phyloP scores from a whole-genome alignment of 148 eudicot species.

The Nepenthes mirabilis region DNA sequence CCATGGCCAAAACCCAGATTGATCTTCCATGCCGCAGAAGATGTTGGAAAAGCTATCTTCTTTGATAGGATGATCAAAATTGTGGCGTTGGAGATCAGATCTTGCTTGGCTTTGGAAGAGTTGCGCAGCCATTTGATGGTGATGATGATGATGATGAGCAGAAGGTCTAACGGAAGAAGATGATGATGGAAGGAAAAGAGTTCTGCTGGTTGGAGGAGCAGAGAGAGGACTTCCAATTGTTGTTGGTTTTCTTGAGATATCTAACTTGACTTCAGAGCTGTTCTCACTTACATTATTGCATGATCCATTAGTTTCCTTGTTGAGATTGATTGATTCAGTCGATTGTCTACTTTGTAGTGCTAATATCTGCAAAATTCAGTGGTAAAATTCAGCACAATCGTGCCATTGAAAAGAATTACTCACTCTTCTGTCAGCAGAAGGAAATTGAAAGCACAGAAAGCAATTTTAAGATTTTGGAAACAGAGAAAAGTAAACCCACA shows the following conservation, averaged over 20 bases:
- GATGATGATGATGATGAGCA: not conserved
- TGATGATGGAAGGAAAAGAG: conserved; percentile 44
- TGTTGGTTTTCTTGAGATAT: conserved; percentile 49
- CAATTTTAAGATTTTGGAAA: not conserved
- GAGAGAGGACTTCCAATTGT: conserved; percentile 48
- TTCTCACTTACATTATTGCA: conserved; percentile 78
- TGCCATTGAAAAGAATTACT: not conserved
- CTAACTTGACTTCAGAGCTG: conserved; percentile 69
- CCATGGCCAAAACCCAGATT: conserved; percentile 85
- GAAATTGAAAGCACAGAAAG: not conserved
- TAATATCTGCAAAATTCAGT: conserved; percentile 32
- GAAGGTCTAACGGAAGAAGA: not conserved
- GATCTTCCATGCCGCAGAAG: conserved; percentile 79
- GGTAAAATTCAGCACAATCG: not conserved
- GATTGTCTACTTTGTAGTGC: conserved; percentile 62
- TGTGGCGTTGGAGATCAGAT: conserved; percentile 16
- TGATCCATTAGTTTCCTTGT: conserved; percentile 91
- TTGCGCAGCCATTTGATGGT: conserved; percentile 21
- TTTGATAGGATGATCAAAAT: conserved; percentile 33
- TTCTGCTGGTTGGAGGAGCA: conserved; percentile 18
- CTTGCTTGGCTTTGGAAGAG: conserved; percentile 46
- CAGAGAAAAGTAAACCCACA: not conserved
- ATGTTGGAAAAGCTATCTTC: conserved; percentile 72
- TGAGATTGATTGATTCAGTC: conserved; percentile 77
- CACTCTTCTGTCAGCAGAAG: not conserved